Base-by-base conservation (phyloP, 306 rosid species). In the Sphenostylis stenocarpa region DNA sequence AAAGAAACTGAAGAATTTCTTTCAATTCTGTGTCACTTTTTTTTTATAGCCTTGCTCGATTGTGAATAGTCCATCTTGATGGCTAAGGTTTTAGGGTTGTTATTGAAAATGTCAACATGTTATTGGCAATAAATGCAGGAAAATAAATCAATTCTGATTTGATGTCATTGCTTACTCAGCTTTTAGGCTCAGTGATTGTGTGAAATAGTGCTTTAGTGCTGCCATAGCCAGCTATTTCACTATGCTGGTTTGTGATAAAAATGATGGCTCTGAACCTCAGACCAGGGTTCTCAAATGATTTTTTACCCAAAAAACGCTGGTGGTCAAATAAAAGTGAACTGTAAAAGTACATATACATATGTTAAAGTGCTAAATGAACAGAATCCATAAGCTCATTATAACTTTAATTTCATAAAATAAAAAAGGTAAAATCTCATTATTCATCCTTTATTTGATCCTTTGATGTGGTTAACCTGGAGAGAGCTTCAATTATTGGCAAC, bases 31-130 rank as follows among this genome's bases (percentile, higher is more conserved):
- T 74, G 57, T 14, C 13, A 6, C n/a, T 41, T 56, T 26, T 39
- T 3, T 61, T 13, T 41, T 26, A 10, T 34, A 64, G 58, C 73
- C 65, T 66, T 72, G 47, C 41, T 64, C n/a, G 23, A 70, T 61
- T 65, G 38, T 12, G 39, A 80, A 45, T n/a, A 36, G 63, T 61
- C 73, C 77, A 51, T 72, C 39, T 74, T 3, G 76, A 45, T 57
- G 24, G 66, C 31, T 77, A 39, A 19, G 45, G 31, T 60, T 24
- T 12, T 55, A 51, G 24, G 60, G 49, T 65, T 45, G 17, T 67
- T 63, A 55, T 72, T 47, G 49, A 61, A 49, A 41, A 28, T 44
- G 23, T 21, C 31, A 55, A 44, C 58, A 9, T 10, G 34, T 2
- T 10, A 53, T 4, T 20, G 44, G 20, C 21, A 10, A 20, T 39